phyloP scores from a whole-genome alignment of 2,329 filamentous ascomycete genomes.

The Colletotrichum acutatum region DNA sequence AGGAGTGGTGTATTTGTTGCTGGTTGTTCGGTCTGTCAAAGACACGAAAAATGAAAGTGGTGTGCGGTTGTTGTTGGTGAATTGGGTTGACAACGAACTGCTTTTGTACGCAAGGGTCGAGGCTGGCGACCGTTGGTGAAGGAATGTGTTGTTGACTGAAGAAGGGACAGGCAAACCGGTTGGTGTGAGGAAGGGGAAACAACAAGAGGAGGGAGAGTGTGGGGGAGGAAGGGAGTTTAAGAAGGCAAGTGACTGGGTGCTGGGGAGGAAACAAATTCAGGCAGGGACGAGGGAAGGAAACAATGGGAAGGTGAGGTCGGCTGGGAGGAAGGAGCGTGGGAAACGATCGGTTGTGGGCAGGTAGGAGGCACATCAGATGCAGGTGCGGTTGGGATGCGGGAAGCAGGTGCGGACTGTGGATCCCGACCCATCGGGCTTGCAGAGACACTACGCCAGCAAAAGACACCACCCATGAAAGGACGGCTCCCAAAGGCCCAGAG shows the following conservation, averaged over 20 bases:
- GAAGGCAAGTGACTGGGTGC: conserved; percentile 37
- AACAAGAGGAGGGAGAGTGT: conserved; percentile 19
- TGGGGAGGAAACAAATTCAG: conserved; percentile 19
- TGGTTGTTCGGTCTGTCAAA: conserved; percentile 59
- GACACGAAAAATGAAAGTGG: conserved; percentile 57
- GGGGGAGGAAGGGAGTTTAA: conserved; percentile 35
- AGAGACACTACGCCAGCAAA: background rate
- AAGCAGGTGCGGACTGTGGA: conserved; percentile 21
- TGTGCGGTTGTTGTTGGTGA: conserved; percentile 45
- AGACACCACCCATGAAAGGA: background rate
- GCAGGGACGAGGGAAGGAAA: conserved; percentile 25
- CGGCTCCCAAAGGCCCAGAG: too few relatives aligned
- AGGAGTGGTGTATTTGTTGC: conserved; percentile 19
- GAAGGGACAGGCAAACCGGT: conserved; percentile 33
- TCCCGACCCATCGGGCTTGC: conserved; percentile 23
- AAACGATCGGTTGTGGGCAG: background rate
- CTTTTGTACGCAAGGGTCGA: conserved; percentile 30
- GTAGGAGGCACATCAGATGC: background rate
- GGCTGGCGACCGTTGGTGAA: conserved; percentile 38
- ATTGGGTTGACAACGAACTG: conserved; percentile 27
- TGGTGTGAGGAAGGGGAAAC: conserved; percentile 32
- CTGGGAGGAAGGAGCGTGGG: conserved; percentile 21
- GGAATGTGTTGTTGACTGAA: conserved; percentile 33
- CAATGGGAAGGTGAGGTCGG: conserved; percentile 36
- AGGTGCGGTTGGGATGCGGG: conserved; percentile 9